Percentiles rank a stretch among this genome's conserved stretches.
Evolutionary conservation across 148 eudicot genomes (phyloP).

Genomic region (Pharnaceum exiguum): DNA sequence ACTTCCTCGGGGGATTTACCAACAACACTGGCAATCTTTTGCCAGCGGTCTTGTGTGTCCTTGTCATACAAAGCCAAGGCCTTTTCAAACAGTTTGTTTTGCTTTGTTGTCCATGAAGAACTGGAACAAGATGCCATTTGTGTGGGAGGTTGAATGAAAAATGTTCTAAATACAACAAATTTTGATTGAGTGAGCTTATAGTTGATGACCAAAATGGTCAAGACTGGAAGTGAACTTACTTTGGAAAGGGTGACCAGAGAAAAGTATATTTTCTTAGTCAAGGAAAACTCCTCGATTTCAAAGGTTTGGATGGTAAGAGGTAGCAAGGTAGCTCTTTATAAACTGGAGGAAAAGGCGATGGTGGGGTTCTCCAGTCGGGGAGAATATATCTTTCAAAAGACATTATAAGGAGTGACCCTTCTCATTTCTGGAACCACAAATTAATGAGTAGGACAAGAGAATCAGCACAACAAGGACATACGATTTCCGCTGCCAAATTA

Average conservation of each 20-base stretch:
- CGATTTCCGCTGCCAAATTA: constrained; percentile 6
- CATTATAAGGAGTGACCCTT: constrained; percentile 19
- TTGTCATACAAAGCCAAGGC: constrained; percentile 53
- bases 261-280: constrained; percentile 9
- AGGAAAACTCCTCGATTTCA: constrained; percentile 11
- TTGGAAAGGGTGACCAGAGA: constrained; percentile 8
- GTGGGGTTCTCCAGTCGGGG: constrained; percentile 50
- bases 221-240: constrained; percentile 1
- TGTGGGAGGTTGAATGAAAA: neutral
- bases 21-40: constrained; percentile 51
- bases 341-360: constrained; percentile 32
- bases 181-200: neutral
- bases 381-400: constrained; percentile 37
- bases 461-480: constrained; percentile 23
- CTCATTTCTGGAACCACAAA: constrained; percentile 29
- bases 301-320: constrained; percentile 25
- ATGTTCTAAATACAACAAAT: neutral
- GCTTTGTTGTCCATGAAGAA: constrained; percentile 58
- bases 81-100: constrained; percentile 58
- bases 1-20: constrained; percentile 68
- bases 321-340: constrained; percentile 36
- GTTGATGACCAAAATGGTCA: constrained; percentile 3
- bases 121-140: constrained; percentile 51
- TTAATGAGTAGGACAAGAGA: constrained; percentile 22
- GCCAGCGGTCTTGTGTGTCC: constrained; percentile 67